phyloP scores from a whole-genome alignment of 2,329 filamentous ascomycete genomes.

The Geosmithia flava region DNA sequence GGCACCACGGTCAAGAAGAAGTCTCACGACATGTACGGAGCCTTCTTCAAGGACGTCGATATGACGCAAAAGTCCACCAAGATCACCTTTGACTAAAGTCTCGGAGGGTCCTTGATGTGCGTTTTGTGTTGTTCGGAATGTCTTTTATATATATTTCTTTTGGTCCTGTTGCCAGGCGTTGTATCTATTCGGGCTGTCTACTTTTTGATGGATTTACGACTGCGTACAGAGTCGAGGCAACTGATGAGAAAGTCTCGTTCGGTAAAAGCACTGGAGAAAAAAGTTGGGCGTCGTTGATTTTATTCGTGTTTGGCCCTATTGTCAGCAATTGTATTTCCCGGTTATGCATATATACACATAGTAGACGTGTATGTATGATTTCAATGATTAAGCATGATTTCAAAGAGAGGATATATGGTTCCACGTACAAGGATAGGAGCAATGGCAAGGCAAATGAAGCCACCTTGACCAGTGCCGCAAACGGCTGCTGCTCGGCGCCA shows the following conservation, averaged over 20 bases:
- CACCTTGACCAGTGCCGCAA: slow-evolving; percentile 30
- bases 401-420: not conserved
- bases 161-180: not conserved
- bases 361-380: not conserved
- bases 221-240: slow-evolving; percentile 31
- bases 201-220: slow-evolving; percentile 13
- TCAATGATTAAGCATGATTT: slow-evolving; percentile 3
- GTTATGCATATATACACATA: not conserved
- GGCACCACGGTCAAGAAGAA: slow-evolving; percentile 99
- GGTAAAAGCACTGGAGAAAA: slow-evolving; percentile 31
- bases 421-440: slow-evolving; percentile 46
- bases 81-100: slow-evolving; percentile 59
- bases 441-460: slow-evolving; percentile 38
- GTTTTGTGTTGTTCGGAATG: not conserved
- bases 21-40: slow-evolving; percentile 87
- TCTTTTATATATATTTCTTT: not conserved
- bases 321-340: not conserved
- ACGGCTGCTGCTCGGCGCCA: slow-evolving; percentile 11
- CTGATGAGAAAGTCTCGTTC: slow-evolving; percentile 42
- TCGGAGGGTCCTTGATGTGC: no score
- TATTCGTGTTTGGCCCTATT: not conserved
- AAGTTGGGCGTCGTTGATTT: not conserved
- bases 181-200: not conserved
- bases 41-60: slow-evolving; percentile 86
- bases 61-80: slow-evolving; percentile 77